These are phyloP conservation scores for Cubamyces lactineus DNA, from an alignment of 768 basidiomycete species.

Conservation along the genomic window DNA sequence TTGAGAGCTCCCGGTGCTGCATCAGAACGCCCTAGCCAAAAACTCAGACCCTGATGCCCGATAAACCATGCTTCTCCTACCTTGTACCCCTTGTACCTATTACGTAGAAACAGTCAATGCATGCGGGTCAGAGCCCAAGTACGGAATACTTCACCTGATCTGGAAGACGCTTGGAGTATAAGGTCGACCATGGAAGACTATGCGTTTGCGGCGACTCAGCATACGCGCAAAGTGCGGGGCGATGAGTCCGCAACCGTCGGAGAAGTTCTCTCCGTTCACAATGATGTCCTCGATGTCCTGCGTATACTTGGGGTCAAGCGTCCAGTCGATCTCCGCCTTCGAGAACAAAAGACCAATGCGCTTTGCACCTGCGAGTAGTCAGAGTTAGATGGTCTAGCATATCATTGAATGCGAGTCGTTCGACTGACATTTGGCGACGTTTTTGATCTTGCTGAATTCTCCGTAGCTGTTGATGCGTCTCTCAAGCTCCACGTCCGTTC, in stretches of 20 bases:
- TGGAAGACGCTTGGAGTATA: constrained; percentile 68
- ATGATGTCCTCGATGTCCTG: constrained; percentile 64
- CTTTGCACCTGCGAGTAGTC: constrained; percentile 54
- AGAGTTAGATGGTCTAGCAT: not conserved
- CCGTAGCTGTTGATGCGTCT: constrained; percentile 58
- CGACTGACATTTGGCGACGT: constrained; percentile 60
- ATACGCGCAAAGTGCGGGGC: constrained; percentile 52
- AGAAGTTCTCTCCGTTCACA: constrained; percentile 59
- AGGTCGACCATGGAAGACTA: constrained; percentile 55
- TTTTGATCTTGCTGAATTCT: constrained; percentile 64
- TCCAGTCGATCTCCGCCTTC: constrained; percentile 60
- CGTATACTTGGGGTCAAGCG: constrained; percentile 50
- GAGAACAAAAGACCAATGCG: constrained; percentile 71
- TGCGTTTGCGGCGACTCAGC: constrained; percentile 55
- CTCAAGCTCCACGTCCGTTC: constrained; percentile 60
- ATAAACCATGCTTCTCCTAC: constrained; percentile 3
- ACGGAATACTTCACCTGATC: constrained; percentile 48
- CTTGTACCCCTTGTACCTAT: constrained; percentile 70
- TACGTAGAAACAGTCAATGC: too few species aligned
- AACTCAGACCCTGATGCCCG: not conserved
- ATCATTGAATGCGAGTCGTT: not conserved
- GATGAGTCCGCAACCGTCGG: constrained; percentile 72
- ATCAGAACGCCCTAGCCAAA: constrained; percentile 56
- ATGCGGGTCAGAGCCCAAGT: too few species aligned
- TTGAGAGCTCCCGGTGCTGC: constrained; percentile 63